A percentile compares a stretch with the other conserved stretches of the same genome.
Conservation (phyloP, 2,329 filamentous ascomycete genomes). For the Cladophialophora exuberans region DNA sequence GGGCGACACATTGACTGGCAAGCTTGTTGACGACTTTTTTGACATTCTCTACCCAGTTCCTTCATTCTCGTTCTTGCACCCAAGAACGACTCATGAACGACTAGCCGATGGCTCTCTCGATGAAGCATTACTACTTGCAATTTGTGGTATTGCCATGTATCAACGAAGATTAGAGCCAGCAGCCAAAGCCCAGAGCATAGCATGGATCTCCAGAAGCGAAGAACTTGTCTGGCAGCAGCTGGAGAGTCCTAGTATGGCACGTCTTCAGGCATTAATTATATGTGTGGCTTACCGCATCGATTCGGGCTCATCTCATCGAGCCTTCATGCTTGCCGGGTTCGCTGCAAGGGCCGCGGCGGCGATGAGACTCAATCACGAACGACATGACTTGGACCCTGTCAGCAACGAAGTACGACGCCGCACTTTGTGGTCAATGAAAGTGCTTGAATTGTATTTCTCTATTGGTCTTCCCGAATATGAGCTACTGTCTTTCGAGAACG, state of each 20-base stretch:
- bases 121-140: neutral
- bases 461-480: conserved; percentile 1
- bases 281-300: neutral
- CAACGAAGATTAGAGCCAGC: neutral
- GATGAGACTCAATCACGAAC: conserved; percentile 2
- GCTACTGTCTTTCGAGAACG: neutral
- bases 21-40: neutral
- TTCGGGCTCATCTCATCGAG: neutral
- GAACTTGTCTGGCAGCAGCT: conserved; percentile 1
- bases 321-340: conserved; percentile 1
- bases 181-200: neutral
- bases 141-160: neutral
- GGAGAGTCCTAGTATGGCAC: conserved; percentile 1
- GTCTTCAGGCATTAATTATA: neutral
- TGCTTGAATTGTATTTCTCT: conserved; percentile 1
- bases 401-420: conserved; percentile 5
- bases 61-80: conserved; percentile 6
- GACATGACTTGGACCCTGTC: conserved; percentile 2
- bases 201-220: neutral
- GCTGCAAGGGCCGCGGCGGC: neutral
- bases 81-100: neutral
- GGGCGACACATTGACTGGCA: no score
- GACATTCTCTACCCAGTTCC: neutral
- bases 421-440: conserved; percentile 2
- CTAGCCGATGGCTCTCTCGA: conserved; percentile 1